Conservation (phyloP, 2,329 filamentous ascomycete species). For the Knufia fluminis region DNA sequence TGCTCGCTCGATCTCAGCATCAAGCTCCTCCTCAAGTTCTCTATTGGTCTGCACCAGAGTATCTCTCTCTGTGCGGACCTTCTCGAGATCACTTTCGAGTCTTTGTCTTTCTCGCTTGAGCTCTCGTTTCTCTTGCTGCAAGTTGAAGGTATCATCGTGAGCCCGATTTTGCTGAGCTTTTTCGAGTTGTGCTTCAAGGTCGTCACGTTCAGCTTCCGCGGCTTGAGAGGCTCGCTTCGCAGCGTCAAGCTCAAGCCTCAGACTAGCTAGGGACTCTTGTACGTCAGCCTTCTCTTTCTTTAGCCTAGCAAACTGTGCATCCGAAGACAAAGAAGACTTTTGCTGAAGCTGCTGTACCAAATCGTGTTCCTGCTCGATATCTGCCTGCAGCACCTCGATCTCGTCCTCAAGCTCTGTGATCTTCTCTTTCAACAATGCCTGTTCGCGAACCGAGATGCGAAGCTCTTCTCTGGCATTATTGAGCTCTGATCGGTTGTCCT, state of each 20-base stretch:
- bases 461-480: conserved; percentile 59
- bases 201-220: conserved; percentile 56
- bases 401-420: conserved; percentile 64
- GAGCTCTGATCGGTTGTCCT: conserved; percentile 57
- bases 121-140: conserved; percentile 62
- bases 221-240: conserved; percentile 50
- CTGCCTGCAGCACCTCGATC: conserved; percentile 61
- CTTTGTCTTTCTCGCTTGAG: conserved; percentile 58
- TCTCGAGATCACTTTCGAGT: conserved; percentile 57
- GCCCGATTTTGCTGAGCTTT: conserved; percentile 47
- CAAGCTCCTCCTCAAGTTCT: conserved; percentile 53
- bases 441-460: conserved; percentile 56
- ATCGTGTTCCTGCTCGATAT: conserved; percentile 56
- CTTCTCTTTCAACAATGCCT: conserved; percentile 54
- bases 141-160: conserved; percentile 47
- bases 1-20: conserved; percentile 57
- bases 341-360: conserved; percentile 49
- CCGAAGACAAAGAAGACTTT: conserved; percentile 50
- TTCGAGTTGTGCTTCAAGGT: conserved; percentile 53
- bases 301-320: conserved; percentile 47
- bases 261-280: conserved; percentile 53
- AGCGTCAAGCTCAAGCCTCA: conserved; percentile 52
- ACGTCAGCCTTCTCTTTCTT: conserved; percentile 53
- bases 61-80: conserved; percentile 56
- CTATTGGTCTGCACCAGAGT: conserved; percentile 48